A percentile compares a stretch with the other conserved stretches of the same genome.
Evolutionary conservation across 805 yeast species (phyloP).

Genomic region (Priceomyces fermenticarens): DNA sequence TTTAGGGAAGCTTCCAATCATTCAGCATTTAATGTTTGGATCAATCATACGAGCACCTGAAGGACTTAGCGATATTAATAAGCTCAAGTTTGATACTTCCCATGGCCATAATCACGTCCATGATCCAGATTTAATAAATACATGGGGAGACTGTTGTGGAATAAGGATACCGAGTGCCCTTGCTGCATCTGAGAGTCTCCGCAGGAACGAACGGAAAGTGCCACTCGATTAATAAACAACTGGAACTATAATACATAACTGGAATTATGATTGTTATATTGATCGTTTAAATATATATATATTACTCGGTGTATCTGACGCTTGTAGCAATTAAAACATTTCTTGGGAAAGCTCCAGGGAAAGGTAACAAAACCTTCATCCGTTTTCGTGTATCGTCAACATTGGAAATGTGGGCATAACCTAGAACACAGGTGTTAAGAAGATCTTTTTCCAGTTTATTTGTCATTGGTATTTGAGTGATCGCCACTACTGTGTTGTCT

Average conservation of each 20-base stretch:
- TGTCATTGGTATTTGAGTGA: slow-evolving; percentile 35
- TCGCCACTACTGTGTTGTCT: slow-evolving; percentile 76
- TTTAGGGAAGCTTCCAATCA: slow-evolving; percentile 81
- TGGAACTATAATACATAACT: background rate
- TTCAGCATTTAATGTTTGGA: slow-evolving; percentile 93
- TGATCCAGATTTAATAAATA: slow-evolving; percentile 25
- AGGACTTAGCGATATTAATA: slow-evolving; percentile 43
- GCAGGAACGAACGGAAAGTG: slow-evolving; percentile 21
- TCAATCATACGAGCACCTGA: slow-evolving; percentile 66
- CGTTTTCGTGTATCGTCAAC: slow-evolving; percentile 74
- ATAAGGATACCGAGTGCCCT: slow-evolving; percentile 93
- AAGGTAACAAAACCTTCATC: slow-evolving; percentile 74
- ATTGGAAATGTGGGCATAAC: slow-evolving; percentile 69
- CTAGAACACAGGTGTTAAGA: slow-evolving; percentile 62
- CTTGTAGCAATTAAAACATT: slow-evolving; percentile 72
- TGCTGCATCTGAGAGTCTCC: slow-evolving; percentile 71
- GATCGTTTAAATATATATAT: background rate
- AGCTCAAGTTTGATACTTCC: slow-evolving; percentile 14
- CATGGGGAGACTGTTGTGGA: slow-evolving; percentile 99
- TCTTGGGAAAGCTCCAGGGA: slow-evolving; percentile 81
- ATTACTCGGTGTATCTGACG: slow-evolving; percentile 76
- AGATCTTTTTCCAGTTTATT: slow-evolving; percentile 46
- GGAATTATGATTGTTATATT: background rate
- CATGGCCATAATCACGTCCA: slow-evolving; percentile 21
- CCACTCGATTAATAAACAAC: background rate